phyloP scores from a whole-genome alignment of 164 flowering plant genomes.

The Litsea cubeba region DNA sequence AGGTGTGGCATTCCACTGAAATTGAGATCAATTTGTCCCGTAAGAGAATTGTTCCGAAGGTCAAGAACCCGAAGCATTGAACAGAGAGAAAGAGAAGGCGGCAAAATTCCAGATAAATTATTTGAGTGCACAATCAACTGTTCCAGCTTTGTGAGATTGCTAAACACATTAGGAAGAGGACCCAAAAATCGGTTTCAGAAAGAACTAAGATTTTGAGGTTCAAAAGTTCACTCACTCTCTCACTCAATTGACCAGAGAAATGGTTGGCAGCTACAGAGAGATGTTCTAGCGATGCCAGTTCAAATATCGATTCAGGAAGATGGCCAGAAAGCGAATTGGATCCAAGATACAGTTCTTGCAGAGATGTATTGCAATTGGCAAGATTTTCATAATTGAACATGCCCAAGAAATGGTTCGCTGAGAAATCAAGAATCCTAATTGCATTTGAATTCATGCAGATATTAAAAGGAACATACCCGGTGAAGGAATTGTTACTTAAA shows the following conservation, averaged over 20 bases:
- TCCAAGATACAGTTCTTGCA: constrained; percentile 40
- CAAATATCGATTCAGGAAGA: constrained; percentile 50
- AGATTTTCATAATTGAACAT: constrained; percentile 37
- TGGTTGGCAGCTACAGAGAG: constrained; percentile 51
- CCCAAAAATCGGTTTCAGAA: constrained; percentile 53
- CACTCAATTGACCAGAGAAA: constrained; percentile 58
- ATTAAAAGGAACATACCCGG: constrained; percentile 36
- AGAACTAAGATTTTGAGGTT: constrained; percentile 42
- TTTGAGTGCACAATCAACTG: constrained; percentile 57
- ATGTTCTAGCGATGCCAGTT: constrained; percentile 46
- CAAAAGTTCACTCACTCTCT: constrained; percentile 53
- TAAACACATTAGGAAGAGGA: constrained; percentile 53
- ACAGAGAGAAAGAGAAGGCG: constrained; percentile 46
- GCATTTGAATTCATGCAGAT: constrained; percentile 40
- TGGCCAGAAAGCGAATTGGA: constrained; percentile 53
- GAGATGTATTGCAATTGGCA: constrained; percentile 44
- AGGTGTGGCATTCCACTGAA: constrained; percentile 53
- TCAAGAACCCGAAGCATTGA: constrained; percentile 54
- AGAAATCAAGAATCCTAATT: constrained; percentile 54
- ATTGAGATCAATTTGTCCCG: constrained; percentile 44
- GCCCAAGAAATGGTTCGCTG: constrained; percentile 55
- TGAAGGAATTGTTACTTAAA: constrained; percentile 61
- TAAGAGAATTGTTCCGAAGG: constrained; percentile 67
- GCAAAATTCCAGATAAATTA: constrained; percentile 55
- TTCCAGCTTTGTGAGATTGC: constrained; percentile 44